Conservation (phyloP, 139 green algal species). For the Ettlia oleoabundans region DNA sequence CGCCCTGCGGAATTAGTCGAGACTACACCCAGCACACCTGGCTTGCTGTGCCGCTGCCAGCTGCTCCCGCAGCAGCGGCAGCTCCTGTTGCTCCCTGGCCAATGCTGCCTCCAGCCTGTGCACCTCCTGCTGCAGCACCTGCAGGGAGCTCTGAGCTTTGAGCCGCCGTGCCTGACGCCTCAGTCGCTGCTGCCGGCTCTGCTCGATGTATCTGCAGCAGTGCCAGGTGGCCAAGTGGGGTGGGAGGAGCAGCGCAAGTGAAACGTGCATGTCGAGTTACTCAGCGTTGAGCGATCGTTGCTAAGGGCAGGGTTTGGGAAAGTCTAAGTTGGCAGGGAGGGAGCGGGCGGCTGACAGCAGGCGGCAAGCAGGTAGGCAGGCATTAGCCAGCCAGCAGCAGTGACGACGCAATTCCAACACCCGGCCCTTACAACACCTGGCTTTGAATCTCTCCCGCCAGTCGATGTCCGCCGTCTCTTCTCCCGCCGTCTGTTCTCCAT, state of each 20-base stretch:
- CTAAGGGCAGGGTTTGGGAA: no score
- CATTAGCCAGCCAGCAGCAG: no score
- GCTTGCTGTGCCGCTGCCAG: constrained; percentile 6
- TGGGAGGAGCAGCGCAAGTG: no score
- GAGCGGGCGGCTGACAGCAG: neutral
- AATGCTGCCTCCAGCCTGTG: constrained; percentile 10
- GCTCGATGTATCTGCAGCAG: constrained; percentile 21
- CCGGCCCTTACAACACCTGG: neutral
- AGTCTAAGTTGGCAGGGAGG: no score
- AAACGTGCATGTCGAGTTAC: no score
- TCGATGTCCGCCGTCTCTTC: neutral
- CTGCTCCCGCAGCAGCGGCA: constrained; percentile 15
- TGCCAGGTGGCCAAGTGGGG: no score
- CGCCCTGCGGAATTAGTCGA: neutral
- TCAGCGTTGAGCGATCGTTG: no score
- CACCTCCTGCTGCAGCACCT: constrained; percentile 1
- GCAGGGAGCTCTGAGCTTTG: constrained; percentile 10
- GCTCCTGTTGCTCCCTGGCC: neutral
- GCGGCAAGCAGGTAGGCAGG: neutral
- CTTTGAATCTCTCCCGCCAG: constrained; percentile 21
- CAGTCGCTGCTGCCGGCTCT: neutral
- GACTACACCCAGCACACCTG: neutral
- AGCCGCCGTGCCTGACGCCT: constrained; percentile 7
- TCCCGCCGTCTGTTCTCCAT: neutral
- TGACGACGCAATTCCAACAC: no score